Conservation (phyloP, 208 protist species). For the Acanthamoeba triangularis region DNA sequence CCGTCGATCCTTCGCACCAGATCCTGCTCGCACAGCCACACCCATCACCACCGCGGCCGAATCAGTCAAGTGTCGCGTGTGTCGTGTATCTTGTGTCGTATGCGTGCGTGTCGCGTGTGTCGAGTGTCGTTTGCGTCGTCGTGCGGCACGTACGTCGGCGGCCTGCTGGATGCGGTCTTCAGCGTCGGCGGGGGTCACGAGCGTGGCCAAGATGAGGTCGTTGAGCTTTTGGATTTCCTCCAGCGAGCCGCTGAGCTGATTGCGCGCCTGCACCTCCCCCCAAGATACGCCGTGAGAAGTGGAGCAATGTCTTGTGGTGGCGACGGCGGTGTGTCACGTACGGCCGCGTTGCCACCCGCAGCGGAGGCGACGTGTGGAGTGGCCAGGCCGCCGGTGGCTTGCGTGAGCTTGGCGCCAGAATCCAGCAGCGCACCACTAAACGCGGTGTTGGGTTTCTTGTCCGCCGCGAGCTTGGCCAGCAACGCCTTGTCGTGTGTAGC, state of each 20-base stretch:
- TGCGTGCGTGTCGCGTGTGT: background rate
- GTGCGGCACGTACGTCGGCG: conserved; percentile 15
- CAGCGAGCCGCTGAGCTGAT: background rate
- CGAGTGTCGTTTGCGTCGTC: background rate
- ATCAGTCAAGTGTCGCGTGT: background rate
- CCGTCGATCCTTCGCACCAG: conserved; percentile 31
- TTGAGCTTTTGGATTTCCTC: conserved; percentile 57
- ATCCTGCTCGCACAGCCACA: background rate
- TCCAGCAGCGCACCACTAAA: background rate
- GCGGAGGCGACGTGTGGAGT: background rate
- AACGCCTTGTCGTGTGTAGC: background rate
- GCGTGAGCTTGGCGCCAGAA: background rate
- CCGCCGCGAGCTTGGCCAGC: conserved; percentile 42
- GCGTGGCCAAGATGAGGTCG: background rate
- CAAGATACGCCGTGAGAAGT: background rate
- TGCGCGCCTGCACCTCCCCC: background rate
- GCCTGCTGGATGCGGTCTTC: conserved; percentile 6
- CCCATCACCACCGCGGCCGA: background rate
- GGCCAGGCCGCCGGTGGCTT: background rate
- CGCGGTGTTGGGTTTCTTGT: background rate
- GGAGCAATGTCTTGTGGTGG: background rate
- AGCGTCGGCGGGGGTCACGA: conserved; percentile 3
- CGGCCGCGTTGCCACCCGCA: background rate
- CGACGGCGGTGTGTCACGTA: background rate
- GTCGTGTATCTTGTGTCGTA: background rate